Base-by-base conservation (phyloP, 345 rosid species). In the Eucalyptus urophylla region DNA sequence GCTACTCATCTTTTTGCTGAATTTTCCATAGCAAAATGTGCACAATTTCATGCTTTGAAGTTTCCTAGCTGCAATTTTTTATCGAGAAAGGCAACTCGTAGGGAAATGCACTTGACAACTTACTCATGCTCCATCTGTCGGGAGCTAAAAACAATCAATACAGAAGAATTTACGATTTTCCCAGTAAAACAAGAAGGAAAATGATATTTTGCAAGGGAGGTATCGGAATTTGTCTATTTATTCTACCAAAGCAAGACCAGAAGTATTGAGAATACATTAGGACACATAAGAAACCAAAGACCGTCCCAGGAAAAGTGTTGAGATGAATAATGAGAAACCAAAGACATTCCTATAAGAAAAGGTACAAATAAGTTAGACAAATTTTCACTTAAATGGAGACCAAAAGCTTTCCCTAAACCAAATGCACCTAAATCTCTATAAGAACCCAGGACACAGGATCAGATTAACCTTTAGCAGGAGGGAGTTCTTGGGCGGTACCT, bases 401-500 rank as follows among this genome's bases (percentile, higher is more conserved):
- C 19, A 65, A 62, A 62, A 29, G 16, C 72, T 6, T 65, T 65
- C 72, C 72, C 72, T 0, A 14, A 65, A 65, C 72, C 19, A 65
- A 65, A 29, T 65, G 37, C 37, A 65, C 37, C 72, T 7, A 65
- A 65, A n/a, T 65, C 5, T 65, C 72, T 14, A 7, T 1, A 14
- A n/a, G 37, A 65, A 29, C 37, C 9, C 19, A 65, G 72, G 72
- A 65, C 72, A 7, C 37, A 7, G 21, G 33, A 65, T n/a, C 37
- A 65, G 37, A 65, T 65, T 65, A 7, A 16, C 69, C 15, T 65
- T n/a, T 65, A 65, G 81, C 44, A 9, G 27, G 83, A 19, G 45
- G 81, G 27, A 88, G 86, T 72, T 88, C 86, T 12, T 22, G 87
- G 76, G 25, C 87, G 29, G 44, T 49, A 93, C 95, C 95, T 94